Evolutionary conservation across 257 asterid genomes (phyloP).

Genomic region (Ballota nigra): DNA sequence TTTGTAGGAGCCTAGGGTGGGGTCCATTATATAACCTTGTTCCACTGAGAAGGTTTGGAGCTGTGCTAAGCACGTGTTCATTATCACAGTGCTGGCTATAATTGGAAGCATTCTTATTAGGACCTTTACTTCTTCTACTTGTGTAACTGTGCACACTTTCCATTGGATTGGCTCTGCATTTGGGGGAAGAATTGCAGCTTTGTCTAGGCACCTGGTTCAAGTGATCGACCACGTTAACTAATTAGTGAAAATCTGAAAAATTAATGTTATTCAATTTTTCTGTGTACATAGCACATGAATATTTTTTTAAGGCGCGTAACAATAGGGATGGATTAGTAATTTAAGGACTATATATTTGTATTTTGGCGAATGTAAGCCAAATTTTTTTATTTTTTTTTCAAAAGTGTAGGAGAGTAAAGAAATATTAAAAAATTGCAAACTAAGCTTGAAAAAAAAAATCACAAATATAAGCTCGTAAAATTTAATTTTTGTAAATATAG

Average conservation of each 20-base stretch:
- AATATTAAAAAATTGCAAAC: too few species aligned
- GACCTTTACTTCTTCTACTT: conserved; percentile 68
- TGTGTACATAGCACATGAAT: too few species aligned
- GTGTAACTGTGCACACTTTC: conserved; percentile 65
- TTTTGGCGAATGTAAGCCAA: too few species aligned
- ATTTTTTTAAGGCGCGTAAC: too few species aligned
- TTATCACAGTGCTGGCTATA: conserved; percentile 61
- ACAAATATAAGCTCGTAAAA: too few species aligned
- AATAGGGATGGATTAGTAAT: too few species aligned
- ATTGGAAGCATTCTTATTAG: conserved; percentile 66
- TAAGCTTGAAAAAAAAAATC: too few species aligned
- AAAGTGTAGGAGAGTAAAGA: too few species aligned
- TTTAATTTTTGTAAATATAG: too few species aligned
- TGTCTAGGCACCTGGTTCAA: conserved; percentile 55
- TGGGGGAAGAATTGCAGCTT: conserved; percentile 50
- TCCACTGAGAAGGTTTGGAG: conserved; percentile 74
- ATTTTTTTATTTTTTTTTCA: too few species aligned
- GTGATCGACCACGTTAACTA: neutral
- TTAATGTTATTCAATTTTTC: too few species aligned
- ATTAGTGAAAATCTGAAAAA: neutral
- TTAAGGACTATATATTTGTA: too few species aligned
- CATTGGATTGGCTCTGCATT: conserved; percentile 26
- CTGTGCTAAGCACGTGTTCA: conserved; percentile 77
- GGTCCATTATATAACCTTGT: conserved; percentile 60
- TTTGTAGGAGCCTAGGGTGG: conserved; percentile 44